These are phyloP conservation scores for Mimosa bimucronata DNA, from an alignment of 306 rosid species.

Conservation along the genomic window DNA sequence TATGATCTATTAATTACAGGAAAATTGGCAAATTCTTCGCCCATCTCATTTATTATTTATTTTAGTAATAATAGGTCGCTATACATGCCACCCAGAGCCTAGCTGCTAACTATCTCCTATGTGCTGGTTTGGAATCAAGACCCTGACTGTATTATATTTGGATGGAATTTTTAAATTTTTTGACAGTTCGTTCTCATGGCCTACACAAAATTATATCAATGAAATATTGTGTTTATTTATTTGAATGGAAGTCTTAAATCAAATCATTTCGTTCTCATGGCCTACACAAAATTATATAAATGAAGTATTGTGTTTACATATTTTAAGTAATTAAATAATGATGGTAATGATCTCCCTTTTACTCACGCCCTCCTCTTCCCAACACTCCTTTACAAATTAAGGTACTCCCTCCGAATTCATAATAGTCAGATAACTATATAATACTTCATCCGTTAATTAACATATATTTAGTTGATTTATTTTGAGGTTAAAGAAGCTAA, in stretches of 20 bases:
- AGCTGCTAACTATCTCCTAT: neutral
- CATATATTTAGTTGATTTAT: too few relatives aligned
- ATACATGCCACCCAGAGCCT: neutral
- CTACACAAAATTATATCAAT: neutral
- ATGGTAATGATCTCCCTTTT: neutral
- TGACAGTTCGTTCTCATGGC: neutral
- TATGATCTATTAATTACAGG: neutral
- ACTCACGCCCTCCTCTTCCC: too few relatives aligned
- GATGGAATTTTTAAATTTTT: neutral
- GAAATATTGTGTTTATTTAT: neutral
- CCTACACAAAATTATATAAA: neutral
- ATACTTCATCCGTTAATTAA: too few relatives aligned
- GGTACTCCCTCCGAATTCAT: too few relatives aligned
- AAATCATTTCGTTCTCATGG: neutral
- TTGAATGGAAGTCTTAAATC: too few relatives aligned
- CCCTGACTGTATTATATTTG: neutral
- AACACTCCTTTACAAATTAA: too few relatives aligned
- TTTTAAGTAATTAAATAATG: too few relatives aligned
- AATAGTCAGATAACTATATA: too few relatives aligned
- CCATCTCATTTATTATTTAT: neutral
- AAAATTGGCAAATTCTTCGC: neutral
- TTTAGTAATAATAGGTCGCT: neutral
- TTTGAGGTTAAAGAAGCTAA: too few relatives aligned
- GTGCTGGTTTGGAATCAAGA: neutral
- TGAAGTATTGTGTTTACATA: too few relatives aligned